Base-by-base conservation (phyloP, 805 yeast genomes). In the Ogataea henricii region DNA sequence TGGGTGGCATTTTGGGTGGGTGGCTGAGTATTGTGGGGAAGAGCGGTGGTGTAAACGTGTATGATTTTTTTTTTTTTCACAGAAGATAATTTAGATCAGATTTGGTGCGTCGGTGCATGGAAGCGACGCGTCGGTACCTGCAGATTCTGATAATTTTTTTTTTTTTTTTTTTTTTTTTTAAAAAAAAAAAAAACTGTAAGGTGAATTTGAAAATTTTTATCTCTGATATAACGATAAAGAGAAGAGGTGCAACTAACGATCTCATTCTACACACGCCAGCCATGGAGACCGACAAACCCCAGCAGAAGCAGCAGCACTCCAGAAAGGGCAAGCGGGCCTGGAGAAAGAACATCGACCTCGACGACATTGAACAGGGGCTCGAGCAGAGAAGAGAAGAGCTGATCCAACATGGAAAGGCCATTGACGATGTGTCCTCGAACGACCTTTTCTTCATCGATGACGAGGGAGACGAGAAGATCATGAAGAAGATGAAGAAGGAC, bases 301-400 rank as follows among this genome's bases (percentile, higher is more conserved):
- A 79, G 18, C 82, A 78, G 56, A 76, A 74, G 56, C 71, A 71
- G 37, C 97, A 91, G 68, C 62, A 86, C 4, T 89, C 97, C 6
- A 78, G 98, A 62, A 94, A 94, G 72, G 96, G 96, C 37, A 92
- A 88, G 76, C 85, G 79, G 64, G 83, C 96, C 4, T 89, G 97
- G 95, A 81, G 96, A 65, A 89, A 89, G 68, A 89, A 94, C 67
- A 87, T 94, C 49, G 96, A 94, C 65, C 71, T 94, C 16, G 82
- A 81, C 20, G 97, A 89, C 54, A 73, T 94, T 41, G 89, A 87
- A 60, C 66, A 69, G 26, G 86, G 85, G 10, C 70, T 92, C 33
- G 92, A 85, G 56, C 82, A 78, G 37, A 74, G 75, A 43, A 74
- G 89, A 48, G 95, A 89, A 43, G 81, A 82, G 48, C 63, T 76